These are phyloP conservation scores for Fusarium tricinctum DNA, from an alignment of 2,329 filamentous ascomycete species.

Conservation along the genomic window DNA sequence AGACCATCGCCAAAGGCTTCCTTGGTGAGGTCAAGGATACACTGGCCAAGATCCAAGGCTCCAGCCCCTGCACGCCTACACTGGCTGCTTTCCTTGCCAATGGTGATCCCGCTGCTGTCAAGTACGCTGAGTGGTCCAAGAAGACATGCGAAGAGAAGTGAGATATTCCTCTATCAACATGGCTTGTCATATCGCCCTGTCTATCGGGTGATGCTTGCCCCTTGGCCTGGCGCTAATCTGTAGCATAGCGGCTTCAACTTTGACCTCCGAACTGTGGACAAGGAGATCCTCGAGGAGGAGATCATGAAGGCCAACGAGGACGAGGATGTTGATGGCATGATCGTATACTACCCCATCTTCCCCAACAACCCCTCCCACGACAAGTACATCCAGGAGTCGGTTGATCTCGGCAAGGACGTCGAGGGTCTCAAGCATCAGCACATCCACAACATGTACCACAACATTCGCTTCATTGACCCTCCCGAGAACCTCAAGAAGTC, in stretches of 20 bases:
- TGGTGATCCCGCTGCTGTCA: constrained; percentile 87
- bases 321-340: constrained; percentile 83
- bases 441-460: constrained; percentile 99
- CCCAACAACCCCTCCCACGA: constrained; percentile 84
- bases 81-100: constrained; percentile 95
- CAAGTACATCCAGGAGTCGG: constrained; percentile 95
- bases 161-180: constrained; percentile 57
- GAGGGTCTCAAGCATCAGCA: constrained; percentile 94
- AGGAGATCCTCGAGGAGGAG: constrained; percentile 90
- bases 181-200: constrained; percentile 36
- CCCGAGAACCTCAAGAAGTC: constrained; percentile 85
- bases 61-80: constrained; percentile 71
- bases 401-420: constrained; percentile 91
- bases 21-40: constrained; percentile 83
- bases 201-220: constrained; percentile 39
- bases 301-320: constrained; percentile 89
- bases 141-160: constrained; percentile 98
- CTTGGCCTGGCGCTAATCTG: constrained; percentile 44
- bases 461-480: constrained; percentile 91
- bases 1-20: constrained; percentile 86
- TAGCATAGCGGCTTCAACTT: constrained; percentile 85
- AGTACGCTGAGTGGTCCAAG: constrained; percentile 97
- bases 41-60: constrained; percentile 76
- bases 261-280: constrained; percentile 84
- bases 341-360: constrained; percentile 99